These are phyloP conservation scores for Russula sp. DNA, from an alignment of 768 basidiomycete genomes.

Conservation along the genomic window DNA sequence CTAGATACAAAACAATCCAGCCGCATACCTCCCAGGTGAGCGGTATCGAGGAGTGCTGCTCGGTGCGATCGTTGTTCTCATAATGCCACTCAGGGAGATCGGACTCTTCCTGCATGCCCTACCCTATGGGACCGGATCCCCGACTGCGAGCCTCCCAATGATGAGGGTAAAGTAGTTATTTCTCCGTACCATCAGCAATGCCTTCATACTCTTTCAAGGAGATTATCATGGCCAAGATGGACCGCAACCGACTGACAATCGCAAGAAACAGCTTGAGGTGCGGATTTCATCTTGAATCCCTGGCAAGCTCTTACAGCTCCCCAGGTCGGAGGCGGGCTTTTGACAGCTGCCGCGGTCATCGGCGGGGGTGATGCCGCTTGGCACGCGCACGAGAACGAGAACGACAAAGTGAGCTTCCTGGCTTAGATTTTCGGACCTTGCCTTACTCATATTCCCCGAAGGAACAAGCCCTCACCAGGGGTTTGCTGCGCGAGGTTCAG, in stretches of 20 bases:
- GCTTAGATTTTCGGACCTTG: background rate
- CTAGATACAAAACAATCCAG: slow-evolving; percentile 64
- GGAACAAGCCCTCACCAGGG: slow-evolving; percentile 49
- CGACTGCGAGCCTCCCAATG: slow-evolving; percentile 27
- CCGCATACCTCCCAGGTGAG: slow-evolving; percentile 62
- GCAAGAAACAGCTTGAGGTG: slow-evolving; percentile 57
- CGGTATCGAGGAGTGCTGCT: background rate
- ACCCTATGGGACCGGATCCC: slow-evolving; percentile 60
- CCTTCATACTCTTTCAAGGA: background rate
- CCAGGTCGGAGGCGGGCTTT: slow-evolving; percentile 61
- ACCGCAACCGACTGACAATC: slow-evolving; percentile 33
- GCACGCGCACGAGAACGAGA: slow-evolving; percentile 49
- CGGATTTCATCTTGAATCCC: background rate
- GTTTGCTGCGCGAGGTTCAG: slow-evolving; percentile 44
- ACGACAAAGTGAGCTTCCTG: slow-evolving; percentile 36
- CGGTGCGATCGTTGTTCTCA: background rate
- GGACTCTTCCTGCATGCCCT: slow-evolving; percentile 57
- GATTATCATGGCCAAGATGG: slow-evolving; percentile 14
- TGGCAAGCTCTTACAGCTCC: background rate
- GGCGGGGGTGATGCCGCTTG: slow-evolving; percentile 48
- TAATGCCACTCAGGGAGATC: slow-evolving; percentile 44
- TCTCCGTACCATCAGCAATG: background rate
- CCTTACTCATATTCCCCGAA: slow-evolving; percentile 25
- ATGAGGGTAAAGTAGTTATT: slow-evolving; percentile 18
- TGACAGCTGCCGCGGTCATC: slow-evolving; percentile 47